Evolutionary conservation across 2,329 filamentous ascomycete genomes (phyloP), one percentile per base, ranked within the genome.

Genomic region (Sclerotinia minor): DNA sequence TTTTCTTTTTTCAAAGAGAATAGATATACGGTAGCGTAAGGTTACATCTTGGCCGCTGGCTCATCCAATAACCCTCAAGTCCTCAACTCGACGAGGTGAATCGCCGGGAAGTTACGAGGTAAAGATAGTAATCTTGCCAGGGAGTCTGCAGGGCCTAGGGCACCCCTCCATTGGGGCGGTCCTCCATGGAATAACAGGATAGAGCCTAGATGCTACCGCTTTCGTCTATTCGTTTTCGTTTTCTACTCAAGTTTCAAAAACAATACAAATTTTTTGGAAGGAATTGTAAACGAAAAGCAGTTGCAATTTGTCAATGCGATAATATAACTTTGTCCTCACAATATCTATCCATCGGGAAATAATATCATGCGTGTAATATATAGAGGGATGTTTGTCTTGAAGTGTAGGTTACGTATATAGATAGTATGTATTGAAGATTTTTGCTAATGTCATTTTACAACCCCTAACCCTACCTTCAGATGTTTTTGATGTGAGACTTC

Each of bases 401-500:
- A 26, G 29, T 45, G 26, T 24, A 38, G 52, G 19, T 54, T 41
- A 41, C 13, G 38, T 41, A 41, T 41, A 38, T 38, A 38, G 38
- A 41, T 41, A 41, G 38, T 41, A 41, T 41, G 38, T 41, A 41
- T 41, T 41, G 38, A 41, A 41, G 38, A 41, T 41, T 41, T 41
- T 41, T 41, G 38, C 38, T 15, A 41, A 41, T 41, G 15, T 41
- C 13, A 24, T 61, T 61, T 44, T 32, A 45, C 4, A 41, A 41
- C 52, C 38, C 29, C 64, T 66, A 60, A 35, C 64, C 54, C 19
- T 66, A 59, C 47, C 11, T 11, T 2, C 29, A n/a, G 32, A n/a
- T 38, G 29, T 5, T 35, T 26, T 52, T 47, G 24, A 24, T 17
- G 35, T 53, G 15, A 41, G 38, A 41, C 57, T 45, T 32, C n/a